phyloP scores from a whole-genome alignment of 805 yeast species.

The Candida adriatica region DNA sequence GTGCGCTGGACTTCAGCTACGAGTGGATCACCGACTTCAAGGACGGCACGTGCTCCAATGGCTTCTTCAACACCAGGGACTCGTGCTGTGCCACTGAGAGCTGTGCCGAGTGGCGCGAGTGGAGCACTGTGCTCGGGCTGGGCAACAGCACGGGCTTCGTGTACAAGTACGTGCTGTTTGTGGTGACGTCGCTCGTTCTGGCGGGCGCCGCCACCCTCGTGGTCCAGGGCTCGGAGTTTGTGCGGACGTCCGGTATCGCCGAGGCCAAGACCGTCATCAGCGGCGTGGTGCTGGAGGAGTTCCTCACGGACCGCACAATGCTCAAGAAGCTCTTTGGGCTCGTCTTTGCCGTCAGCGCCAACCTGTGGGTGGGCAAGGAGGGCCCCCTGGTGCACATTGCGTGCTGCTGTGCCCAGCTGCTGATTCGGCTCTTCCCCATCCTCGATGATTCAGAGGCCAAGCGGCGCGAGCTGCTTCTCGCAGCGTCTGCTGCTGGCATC shows the following conservation, averaged over 20 bases:
- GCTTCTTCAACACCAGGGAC: slow-evolving; percentile 22
- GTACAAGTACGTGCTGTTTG: slow-evolving; percentile 30
- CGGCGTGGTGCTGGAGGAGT: slow-evolving; percentile 51
- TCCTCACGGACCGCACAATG: slow-evolving; percentile 47
- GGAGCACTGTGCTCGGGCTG: slow-evolving; percentile 13
- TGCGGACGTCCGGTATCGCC: slow-evolving; percentile 59
- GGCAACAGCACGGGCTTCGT: slow-evolving; percentile 22
- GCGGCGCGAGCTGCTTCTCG: slow-evolving; percentile 59
- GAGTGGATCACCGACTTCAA: slow-evolving; percentile 46
- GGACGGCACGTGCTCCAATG: slow-evolving; percentile 42
- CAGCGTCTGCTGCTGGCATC: slow-evolving; percentile 80
- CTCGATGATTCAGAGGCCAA: slow-evolving; percentile 44
- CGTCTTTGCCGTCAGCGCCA: slow-evolving; percentile 62
- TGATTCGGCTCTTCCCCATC: slow-evolving; percentile 28
- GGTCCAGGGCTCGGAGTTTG: slow-evolving; percentile 28
- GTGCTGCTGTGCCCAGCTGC: slow-evolving; percentile 44
- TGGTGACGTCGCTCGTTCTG: slow-evolving; percentile 30
- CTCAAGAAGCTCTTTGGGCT: slow-evolving; percentile 51
- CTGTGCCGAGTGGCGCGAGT: not conserved
- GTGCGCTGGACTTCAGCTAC: slow-evolving; percentile 41
- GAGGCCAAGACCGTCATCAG: slow-evolving; percentile 64
- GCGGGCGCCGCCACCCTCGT: slow-evolving; percentile 31
- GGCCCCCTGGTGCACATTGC: slow-evolving; percentile 83
- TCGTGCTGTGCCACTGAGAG: slow-evolving; percentile 25
- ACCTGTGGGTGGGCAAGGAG: slow-evolving; percentile 79